Percentiles rank a stretch among this genome's conserved stretches.
phyloP scores from a whole-genome alignment of 2,329 filamentous ascomycete genomes.

The Alternaria arborescens region DNA sequence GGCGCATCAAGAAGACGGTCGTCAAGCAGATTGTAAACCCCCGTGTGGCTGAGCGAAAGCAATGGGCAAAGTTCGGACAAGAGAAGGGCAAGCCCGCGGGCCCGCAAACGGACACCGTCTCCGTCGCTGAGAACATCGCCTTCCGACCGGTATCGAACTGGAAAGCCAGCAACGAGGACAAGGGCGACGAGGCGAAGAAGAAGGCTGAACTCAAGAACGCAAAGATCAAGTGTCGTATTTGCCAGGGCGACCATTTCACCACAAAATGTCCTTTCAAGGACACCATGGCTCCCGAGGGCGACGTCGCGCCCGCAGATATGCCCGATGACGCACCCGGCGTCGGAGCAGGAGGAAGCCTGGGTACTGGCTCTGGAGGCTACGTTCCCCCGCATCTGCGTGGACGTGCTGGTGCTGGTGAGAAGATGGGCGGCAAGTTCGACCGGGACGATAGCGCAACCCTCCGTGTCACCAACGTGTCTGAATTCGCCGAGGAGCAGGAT shows the following conservation, averaged over 20 bases:
- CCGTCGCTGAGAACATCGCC: constrained; percentile 96
- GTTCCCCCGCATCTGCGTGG: constrained; percentile 93
- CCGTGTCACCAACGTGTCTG: constrained; percentile 97
- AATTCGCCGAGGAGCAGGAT: constrained; percentile 96
- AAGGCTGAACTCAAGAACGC: constrained; percentile 87
- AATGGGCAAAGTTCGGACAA: constrained; percentile 90
- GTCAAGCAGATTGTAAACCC: constrained; percentile 96
- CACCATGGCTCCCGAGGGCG: constrained; percentile 87
- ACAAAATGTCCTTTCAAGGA: constrained; percentile 99
- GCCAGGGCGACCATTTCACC: constrained; percentile 98
- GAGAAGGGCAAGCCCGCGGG: constrained; percentile 86
- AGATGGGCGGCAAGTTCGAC: constrained; percentile 94
- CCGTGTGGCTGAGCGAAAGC: constrained; percentile 91
- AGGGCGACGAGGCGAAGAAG: constrained; percentile 76
- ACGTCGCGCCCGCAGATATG: constrained; percentile 56
- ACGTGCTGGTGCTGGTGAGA: constrained; percentile 76
- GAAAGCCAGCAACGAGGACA: constrained; percentile 84
- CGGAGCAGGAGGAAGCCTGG: constrained; percentile 63
- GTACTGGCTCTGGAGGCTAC: constrained; percentile 80
- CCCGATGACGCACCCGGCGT: constrained; percentile 56
- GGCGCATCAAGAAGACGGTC: constrained; percentile 90
- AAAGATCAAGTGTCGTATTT: constrained; percentile 99
- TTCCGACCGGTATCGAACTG: constrained; percentile 94
- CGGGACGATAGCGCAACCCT: constrained; percentile 95
- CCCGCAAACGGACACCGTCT: constrained; percentile 88